These are phyloP conservation scores for Petasospora rhodanensis DNA, from an alignment of 1,139 yeast species.

Conservation along the genomic window DNA sequence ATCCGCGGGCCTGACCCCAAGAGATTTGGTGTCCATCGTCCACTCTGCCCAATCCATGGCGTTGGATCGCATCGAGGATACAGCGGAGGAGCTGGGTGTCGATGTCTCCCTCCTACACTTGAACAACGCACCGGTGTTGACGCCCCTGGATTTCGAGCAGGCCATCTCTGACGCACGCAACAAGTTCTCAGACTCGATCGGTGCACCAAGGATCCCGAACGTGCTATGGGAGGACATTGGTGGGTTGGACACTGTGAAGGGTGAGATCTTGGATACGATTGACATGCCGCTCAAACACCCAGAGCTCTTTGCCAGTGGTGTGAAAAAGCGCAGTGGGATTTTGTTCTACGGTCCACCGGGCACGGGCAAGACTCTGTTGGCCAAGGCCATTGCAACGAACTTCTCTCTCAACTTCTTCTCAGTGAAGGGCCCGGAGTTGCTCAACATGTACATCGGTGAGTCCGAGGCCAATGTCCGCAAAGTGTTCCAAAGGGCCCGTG, in stretches of 20 bases:
- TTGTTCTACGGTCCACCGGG: conserved; percentile 98
- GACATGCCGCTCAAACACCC: conserved; percentile 95
- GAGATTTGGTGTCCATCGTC: conserved; percentile 72
- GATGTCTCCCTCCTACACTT: conserved; percentile 27
- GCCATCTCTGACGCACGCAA: conserved; percentile 82
- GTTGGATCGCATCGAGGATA: conserved; percentile 39
- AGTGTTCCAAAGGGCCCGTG: conserved; percentile 90
- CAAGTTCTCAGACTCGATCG: conserved; percentile 89
- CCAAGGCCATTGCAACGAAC: conserved; percentile 94
- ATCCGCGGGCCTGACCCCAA: conserved; percentile 89
- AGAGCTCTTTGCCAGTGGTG: conserved; percentile 78
- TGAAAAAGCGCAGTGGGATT: conserved; percentile 91
- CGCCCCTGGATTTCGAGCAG: conserved; percentile 60
- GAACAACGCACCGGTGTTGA: conserved; percentile 53
- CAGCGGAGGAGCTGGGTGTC: conserved; percentile 22
- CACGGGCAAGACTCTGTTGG: conserved; percentile 90
- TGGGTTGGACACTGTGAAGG: conserved; percentile 83
- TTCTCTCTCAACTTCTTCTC: conserved; percentile 91
- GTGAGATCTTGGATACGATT: conserved; percentile 89
- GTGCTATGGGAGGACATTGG: conserved; percentile 97
- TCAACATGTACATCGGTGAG: conserved; percentile 97
- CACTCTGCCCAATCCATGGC: conserved; percentile 60
- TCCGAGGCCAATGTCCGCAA: conserved; percentile 95
- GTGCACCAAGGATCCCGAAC: conserved; percentile 94
- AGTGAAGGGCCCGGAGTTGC: conserved; percentile 91